phyloP scores from a whole-genome alignment of 148 eudicot genomes.

The Limonium bicolor region DNA sequence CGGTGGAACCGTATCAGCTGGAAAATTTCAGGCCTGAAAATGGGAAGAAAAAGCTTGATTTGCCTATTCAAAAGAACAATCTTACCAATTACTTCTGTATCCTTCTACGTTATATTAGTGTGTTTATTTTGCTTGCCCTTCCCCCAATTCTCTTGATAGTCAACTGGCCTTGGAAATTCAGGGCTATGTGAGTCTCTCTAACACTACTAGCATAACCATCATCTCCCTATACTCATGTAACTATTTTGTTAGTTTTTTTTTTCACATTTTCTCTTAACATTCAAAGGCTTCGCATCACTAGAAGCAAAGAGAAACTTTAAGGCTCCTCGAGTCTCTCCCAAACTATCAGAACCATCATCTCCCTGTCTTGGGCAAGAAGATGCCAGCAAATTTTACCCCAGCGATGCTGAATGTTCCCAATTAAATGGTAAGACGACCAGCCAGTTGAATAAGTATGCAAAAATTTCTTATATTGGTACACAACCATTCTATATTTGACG shows the following conservation, averaged over 20 bases:
- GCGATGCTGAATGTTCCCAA: no score
- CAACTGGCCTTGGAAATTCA: no score
- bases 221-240: no score
- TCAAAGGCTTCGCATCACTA: conserved; percentile 77
- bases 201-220: no score
- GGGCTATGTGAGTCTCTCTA: no score
- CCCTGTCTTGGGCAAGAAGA: conserved; percentile 13
- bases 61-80: conserved; percentile 87
- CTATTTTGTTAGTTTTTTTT: background rate
- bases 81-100: conserved; percentile 96
- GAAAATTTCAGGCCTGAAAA: conserved; percentile 35
- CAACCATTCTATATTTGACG: no score
- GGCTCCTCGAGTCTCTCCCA: conserved; percentile 52
- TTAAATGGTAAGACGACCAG: no score
- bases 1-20: conserved; percentile 23
- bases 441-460: no score
- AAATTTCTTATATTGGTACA: no score
- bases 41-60: conserved; percentile 56
- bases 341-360: conserved; percentile 18
- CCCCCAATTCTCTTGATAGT: no score
- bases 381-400: no score
- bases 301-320: conserved; percentile 85
- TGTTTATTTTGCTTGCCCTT: background rate
- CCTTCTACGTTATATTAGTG: conserved; percentile 17
- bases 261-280: conserved; percentile 21